Base-by-base conservation (phyloP, 2,329 filamentous ascomycete species). In the Alternaria ethzedia region DNA sequence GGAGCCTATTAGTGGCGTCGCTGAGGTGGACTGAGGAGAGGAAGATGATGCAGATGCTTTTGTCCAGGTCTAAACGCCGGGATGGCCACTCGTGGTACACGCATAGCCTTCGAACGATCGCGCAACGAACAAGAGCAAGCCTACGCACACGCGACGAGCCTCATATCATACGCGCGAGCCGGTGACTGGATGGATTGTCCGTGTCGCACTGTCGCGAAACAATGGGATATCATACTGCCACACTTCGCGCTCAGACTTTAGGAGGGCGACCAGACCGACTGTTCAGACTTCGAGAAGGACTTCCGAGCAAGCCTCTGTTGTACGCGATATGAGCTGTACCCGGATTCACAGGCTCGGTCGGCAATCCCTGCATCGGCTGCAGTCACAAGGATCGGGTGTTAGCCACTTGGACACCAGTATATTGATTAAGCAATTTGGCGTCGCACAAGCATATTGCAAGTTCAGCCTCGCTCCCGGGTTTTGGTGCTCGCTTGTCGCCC, bases 1-100 rank as follows among this genome's bases (percentile, higher is more conserved):
- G 6, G 95, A 98, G 81, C 95, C 95, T 49, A 91, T 97, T 20
- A 72, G 74, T 54, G 72, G 73, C 11, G 69, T 65, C 43, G 65
- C 67, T 45, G 60, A 59, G 51, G 72, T 66, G 59, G 69, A 58
- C 12, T 57, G 30, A 66, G 7, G 30, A 30, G 28, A 10, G 12
- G 12, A 21, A 13, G 23, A 26, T 30, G 15, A 13, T 23, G 9
- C 12, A 21, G 57, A 57, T 21, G 12, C 7, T 32, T 23, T 32
- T 6, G 9, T 6, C 7, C 17, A 20, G 12, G 41, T 10, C 26
- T 10, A 6, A 17, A 9, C 10, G 4, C 11, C 20, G 13, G 21
- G 20, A 47, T 5, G 43, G 21, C 26, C 32, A 50, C 28, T 43
- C 7, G 9, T 15, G 36, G 52, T 44, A 41, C 32, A 23, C n/a